These are phyloP conservation scores for Phaeophleospora eucalypticola DNA, from an alignment of 2,329 filamentous ascomycete genomes.

Conservation along the genomic window DNA sequence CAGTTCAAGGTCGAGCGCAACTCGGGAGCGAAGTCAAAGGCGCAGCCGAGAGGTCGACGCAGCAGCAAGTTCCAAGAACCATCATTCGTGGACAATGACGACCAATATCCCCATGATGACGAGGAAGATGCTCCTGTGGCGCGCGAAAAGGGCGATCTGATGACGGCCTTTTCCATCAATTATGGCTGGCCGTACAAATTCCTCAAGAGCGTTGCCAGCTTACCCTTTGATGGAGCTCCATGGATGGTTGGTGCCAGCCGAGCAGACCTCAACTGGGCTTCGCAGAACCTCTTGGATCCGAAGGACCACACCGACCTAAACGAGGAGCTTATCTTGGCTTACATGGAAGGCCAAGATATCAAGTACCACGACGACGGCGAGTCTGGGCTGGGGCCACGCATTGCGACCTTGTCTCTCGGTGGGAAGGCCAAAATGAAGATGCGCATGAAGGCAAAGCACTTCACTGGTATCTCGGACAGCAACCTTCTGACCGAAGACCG, in stretches of 20 bases:
- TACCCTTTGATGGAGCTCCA: slow-evolving; percentile 48
- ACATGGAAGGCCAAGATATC: slow-evolving; percentile 58
- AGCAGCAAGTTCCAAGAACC: background rate
- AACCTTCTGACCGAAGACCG: slow-evolving; percentile 32
- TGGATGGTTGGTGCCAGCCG: slow-evolving; percentile 48
- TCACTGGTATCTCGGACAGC: slow-evolving; percentile 34
- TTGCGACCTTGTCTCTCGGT: slow-evolving; percentile 60
- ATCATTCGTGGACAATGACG: too few species aligned
- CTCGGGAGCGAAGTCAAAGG: slow-evolving; percentile 12
- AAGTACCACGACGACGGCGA: slow-evolving; percentile 67
- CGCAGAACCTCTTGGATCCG: slow-evolving; percentile 37
- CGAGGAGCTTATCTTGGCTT: slow-evolving; percentile 60
- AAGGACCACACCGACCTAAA: slow-evolving; percentile 50
- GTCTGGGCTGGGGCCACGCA: slow-evolving; percentile 56
- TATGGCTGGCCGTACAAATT: slow-evolving; percentile 64
- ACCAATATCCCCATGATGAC: too few species aligned
- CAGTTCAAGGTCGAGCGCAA: slow-evolving; percentile 21
- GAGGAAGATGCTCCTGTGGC: too few species aligned
- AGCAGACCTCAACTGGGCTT: slow-evolving; percentile 54
- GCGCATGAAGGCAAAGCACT: slow-evolving; percentile 52
- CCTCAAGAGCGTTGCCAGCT: slow-evolving; percentile 52
- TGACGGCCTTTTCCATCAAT: slow-evolving; percentile 34
- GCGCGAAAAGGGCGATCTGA: slow-evolving; percentile 28
- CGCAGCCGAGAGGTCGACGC: background rate
- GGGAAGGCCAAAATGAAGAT: slow-evolving; percentile 56